Percentiles rank a stretch among this genome's conserved stretches.
phyloP scores from a whole-genome alignment of 2,329 filamentous ascomycete species.

The Botrytis fragariae region DNA sequence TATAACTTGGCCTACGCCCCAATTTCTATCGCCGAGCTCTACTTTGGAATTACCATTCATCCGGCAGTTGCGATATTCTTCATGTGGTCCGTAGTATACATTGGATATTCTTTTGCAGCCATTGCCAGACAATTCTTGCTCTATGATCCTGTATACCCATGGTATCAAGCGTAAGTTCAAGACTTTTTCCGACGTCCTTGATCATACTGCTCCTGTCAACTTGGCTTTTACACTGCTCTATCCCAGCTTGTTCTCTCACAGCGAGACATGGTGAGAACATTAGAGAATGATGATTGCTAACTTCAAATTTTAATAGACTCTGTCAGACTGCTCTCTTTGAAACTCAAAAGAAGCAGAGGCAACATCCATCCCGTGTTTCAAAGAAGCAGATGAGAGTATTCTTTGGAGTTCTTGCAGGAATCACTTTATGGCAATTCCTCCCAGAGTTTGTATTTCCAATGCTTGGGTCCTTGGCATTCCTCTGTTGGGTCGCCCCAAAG shows the following conservation, averaged over 20 bases:
- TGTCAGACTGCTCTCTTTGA: conserved; percentile 59
- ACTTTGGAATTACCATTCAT: conserved; percentile 52
- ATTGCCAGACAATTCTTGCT: conserved; percentile 56
- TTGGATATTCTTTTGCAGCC: conserved; percentile 58
- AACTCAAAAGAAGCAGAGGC: conserved; percentile 52
- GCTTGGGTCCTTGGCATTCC: conserved; percentile 56
- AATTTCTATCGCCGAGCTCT: conserved; percentile 55
- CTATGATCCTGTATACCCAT: conserved; percentile 56
- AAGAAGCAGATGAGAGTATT: conserved; percentile 56
- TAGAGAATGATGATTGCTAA: neutral
- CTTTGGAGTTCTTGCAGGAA: conserved; percentile 50
- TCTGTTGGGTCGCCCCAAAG: conserved; percentile 61
- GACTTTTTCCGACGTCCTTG: neutral
- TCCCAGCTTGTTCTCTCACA: neutral
- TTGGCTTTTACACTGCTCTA: neutral
- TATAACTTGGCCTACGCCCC: conserved; percentile 52
- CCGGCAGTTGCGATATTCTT: conserved; percentile 56
- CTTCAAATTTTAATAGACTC: conserved; percentile 31
- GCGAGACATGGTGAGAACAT: neutral
- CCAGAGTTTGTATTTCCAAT: conserved; percentile 61
- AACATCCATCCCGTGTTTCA: conserved; percentile 48
- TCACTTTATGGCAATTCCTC: conserved; percentile 60
- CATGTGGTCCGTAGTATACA: conserved; percentile 58
- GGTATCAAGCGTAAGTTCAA: conserved; percentile 39
- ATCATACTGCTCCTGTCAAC: neutral